These are phyloP conservation scores for sunflower (Helianthus annuus) DNA, from an alignment of 129 eudicot genomes.

Conservation along the genomic window HanXRQr2.0-SUNRISE NC_035448.2:118556077-118556576, in stretches of 20 bases:
- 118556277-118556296: conserved; percentile 35
- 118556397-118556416: conserved; percentile 16
- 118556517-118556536: conserved; percentile 57
- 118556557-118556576: conserved; percentile 5
- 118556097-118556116: conserved; percentile 39
- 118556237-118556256: conserved; percentile 26
- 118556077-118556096: conserved; percentile 20
- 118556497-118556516: conserved; percentile 45
- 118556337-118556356: conserved; percentile 33
- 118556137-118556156: conserved; percentile 40
- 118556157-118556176: conserved; percentile 50
- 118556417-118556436: conserved; percentile 59
- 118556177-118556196: conserved; percentile 42
- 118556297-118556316: conserved; percentile 49
- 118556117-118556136: conserved; percentile 36
- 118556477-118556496: conserved; percentile 38
- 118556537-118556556: conserved; percentile 27
- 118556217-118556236: conserved; percentile 10
- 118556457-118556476: conserved; percentile 40
- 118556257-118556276: conserved; percentile 22
- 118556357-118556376: conserved; percentile 33
- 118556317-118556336: conserved; percentile 38
- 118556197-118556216: conserved; percentile 17
- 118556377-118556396: conserved; percentile 26
- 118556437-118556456: conserved; percentile 52